phyloP scores from a whole-genome alignment of 179 eudicot genomes.

The Heliamphora pulchella region DNA sequence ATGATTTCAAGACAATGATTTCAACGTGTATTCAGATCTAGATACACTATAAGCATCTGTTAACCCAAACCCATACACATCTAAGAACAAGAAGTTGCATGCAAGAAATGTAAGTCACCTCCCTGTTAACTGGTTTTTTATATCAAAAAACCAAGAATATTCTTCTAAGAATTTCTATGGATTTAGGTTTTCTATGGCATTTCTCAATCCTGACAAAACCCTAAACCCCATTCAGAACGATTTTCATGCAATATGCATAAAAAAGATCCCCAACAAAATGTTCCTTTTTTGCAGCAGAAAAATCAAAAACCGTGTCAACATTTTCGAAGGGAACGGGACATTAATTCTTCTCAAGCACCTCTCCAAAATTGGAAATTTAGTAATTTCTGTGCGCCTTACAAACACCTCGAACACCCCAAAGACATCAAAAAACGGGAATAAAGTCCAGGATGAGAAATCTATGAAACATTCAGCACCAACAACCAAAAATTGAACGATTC shows the following conservation, averaged over 20 bases:
- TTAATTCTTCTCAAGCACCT: not conserved
- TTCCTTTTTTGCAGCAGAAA: not conserved
- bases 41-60: no score
- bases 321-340: not conserved
- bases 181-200: not conserved
- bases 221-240: not conserved
- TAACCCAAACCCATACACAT: not conserved
- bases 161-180: not conserved
- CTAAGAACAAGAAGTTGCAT: not conserved
- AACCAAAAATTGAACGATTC: not conserved
- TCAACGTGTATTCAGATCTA: no score
- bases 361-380: not conserved
- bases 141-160: not conserved
- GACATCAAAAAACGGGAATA: not conserved
- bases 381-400: not conserved
- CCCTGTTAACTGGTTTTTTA: not conserved
- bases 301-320: not conserved
- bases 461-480: not conserved
- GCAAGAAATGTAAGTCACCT: not conserved
- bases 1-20: no score
- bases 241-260: not conserved
- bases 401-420: not conserved
- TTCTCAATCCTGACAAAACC: not conserved
- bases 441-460: no score
- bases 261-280: not conserved